phyloP scores from a whole-genome alignment of 179 eudicot species.

The Drosera spatulata region DNA sequence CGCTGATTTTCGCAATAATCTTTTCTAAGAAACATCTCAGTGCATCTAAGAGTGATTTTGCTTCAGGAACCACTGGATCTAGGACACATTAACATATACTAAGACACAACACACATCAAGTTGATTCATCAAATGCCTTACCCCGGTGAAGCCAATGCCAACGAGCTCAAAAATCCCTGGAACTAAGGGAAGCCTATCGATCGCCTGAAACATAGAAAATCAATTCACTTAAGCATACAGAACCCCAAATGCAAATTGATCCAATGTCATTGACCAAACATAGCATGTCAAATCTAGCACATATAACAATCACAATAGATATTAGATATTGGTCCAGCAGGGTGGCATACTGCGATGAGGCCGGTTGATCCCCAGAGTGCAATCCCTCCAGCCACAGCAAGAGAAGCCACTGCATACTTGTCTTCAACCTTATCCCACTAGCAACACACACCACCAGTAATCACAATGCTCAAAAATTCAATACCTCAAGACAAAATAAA shows the following conservation, averaged over 20 bases:
- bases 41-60: no score
- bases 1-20: no score
- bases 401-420: constrained; percentile 83
- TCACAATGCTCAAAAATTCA: neutral
- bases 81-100: no score
- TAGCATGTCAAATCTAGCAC: no score
- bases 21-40: no score
- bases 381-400: constrained; percentile 56
- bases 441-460: neutral
- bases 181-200: constrained; percentile 80
- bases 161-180: constrained; percentile 88
- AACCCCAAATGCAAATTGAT: no score
- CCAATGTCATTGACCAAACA: no score
- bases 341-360: constrained; percentile 49
- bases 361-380: constrained; percentile 60
- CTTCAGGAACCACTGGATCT: no score
- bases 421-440: constrained; percentile 99
- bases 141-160: constrained; percentile 97
- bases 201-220: constrained; percentile 39
- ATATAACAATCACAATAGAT: no score
- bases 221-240: no score
- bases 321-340: no score
- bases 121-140: constrained; percentile 18
- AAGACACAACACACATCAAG: no score
- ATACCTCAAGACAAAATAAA: neutral